Percentiles rank a stretch among this genome's conserved stretches.
Evolutionary conservation across 164 flowering plant genomes (phyloP).

Genomic region (Amborella trichopoda): DNA sequence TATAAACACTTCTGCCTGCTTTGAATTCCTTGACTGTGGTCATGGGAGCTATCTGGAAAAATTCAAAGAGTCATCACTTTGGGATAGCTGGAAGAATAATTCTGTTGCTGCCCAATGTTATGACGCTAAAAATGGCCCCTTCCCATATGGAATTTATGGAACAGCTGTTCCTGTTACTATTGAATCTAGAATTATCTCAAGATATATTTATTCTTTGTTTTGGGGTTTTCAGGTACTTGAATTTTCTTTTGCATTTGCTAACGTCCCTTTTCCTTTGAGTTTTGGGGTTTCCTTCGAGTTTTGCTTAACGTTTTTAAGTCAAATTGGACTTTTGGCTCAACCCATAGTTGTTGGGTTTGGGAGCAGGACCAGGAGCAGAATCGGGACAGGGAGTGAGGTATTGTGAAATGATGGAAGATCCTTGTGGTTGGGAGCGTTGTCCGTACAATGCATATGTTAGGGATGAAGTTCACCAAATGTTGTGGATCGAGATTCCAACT

Average conservation of each 20-base stretch:
- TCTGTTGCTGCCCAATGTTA: constrained; percentile 36
- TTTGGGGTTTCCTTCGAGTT: neutral
- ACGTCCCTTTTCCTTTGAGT: neutral
- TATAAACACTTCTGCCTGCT: constrained; percentile 10
- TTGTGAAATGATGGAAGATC: no score
- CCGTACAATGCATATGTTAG: no score
- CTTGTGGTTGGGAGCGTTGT: no score
- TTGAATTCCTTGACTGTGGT: constrained; percentile 60
- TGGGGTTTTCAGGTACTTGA: constrained; percentile 92
- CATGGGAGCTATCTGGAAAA: constrained; percentile 11
- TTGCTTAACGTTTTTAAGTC: neutral
- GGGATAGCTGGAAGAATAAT: constrained; percentile 29
- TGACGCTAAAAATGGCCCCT: constrained; percentile 6
- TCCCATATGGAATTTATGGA: constrained; percentile 55
- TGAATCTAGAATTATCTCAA: constrained; percentile 17
- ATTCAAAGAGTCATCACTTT: neutral
- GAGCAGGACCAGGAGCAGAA: no score
- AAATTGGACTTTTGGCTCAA: no score
- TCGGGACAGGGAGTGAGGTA: no score
- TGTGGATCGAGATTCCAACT: no score
- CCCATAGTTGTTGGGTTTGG: no score
- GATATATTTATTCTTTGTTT: constrained; percentile 68
- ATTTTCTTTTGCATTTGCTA: neutral
- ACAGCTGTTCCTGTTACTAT: constrained; percentile 53
- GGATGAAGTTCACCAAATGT: no score